A percentile compares a stretch with the other conserved stretches of the same genome.
phyloP scores from a whole-genome alignment of 2,329 filamentous ascomycete species.

The Stachybotrys chartarum region DNA sequence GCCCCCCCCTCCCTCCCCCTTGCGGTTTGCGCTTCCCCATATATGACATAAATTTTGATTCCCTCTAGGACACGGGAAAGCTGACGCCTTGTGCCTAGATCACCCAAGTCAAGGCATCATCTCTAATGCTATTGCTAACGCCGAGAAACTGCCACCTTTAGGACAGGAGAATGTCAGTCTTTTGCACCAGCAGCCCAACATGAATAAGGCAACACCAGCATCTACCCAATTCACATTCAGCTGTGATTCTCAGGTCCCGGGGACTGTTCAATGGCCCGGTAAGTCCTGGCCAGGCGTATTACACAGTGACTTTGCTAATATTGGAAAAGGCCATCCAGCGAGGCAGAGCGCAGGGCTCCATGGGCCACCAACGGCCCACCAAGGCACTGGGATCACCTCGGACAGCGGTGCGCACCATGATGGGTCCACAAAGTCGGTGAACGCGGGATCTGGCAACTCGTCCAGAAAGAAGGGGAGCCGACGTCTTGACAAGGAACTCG shows the following conservation, averaged over 20 bases:
- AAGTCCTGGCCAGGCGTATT: conserved; percentile 9
- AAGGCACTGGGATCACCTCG: not conserved
- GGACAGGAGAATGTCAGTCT: conserved; percentile 76
- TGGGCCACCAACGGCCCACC: not conserved
- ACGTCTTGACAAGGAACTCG: conserved; percentile 63
- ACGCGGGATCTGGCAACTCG: conserved; percentile 15
- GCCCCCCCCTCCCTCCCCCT: too few species aligned
- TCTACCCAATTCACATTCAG: conserved; percentile 95
- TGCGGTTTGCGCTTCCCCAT: too few species aligned
- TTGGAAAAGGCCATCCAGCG: conserved; percentile 13
- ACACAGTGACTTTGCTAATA: not conserved
- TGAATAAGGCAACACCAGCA: conserved; percentile 54
- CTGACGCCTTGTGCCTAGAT: conserved; percentile 9
- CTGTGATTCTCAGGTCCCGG: conserved; percentile 82
- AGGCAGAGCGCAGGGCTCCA: conserved; percentile 11
- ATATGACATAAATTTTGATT: too few species aligned
- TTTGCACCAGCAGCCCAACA: conserved; percentile 58
- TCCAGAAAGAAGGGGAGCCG: conserved; percentile 53
- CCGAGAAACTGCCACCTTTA: conserved; percentile 59
- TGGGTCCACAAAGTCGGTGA: conserved; percentile 25
- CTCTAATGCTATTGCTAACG: conserved; percentile 84
- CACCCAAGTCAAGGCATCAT: conserved; percentile 68
- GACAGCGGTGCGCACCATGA: conserved; percentile 19
- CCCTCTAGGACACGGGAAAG: not conserved
- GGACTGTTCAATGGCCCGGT: conserved; percentile 69